A percentile compares a stretch with the other conserved stretches of the same genome.
Conservation (phyloP, 2,329 filamentous ascomycete genomes). For the Blumeriella jaapii region DNA sequence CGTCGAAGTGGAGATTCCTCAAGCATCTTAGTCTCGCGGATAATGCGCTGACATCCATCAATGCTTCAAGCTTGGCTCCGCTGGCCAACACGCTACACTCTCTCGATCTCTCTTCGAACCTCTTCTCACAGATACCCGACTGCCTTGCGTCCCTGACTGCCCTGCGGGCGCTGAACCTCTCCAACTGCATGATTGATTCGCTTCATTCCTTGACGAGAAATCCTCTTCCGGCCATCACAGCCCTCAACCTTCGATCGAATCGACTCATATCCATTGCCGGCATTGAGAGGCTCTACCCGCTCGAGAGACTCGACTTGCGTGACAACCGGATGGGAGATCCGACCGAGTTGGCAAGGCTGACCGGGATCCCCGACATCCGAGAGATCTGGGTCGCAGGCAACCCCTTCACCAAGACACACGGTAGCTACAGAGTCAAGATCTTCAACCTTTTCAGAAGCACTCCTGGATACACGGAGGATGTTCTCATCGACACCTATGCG, state of each 20-base stretch:
- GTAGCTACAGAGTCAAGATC: slow-evolving; percentile 75
- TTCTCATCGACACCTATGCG: slow-evolving; percentile 73
- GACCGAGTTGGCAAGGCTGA: slow-evolving; percentile 78
- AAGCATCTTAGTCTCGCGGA: slow-evolving; percentile 86
- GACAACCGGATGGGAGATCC: slow-evolving; percentile 90
- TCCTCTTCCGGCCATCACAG: slow-evolving; percentile 85
- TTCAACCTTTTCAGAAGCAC: slow-evolving; percentile 93
- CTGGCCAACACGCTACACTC: slow-evolving; percentile 83
- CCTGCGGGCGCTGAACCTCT: slow-evolving; percentile 84
- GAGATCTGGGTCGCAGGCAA: slow-evolving; percentile 92
- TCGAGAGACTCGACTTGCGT: slow-evolving; percentile 82
- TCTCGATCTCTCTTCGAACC: slow-evolving; percentile 82
- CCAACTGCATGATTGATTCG: slow-evolving; percentile 95
- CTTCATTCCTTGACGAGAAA: slow-evolving; percentile 77
- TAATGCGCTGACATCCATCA: slow-evolving; percentile 76
- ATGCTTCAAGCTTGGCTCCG: slow-evolving; percentile 63
- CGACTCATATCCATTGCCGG: slow-evolving; percentile 78
- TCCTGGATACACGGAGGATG: slow-evolving; percentile 81
- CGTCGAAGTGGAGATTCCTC: slow-evolving; percentile 90
- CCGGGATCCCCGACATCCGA: slow-evolving; percentile 78
- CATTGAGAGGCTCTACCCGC: slow-evolving; percentile 74
- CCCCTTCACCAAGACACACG: slow-evolving; percentile 78
- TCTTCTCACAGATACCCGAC: slow-evolving; percentile 90
- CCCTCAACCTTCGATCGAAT: slow-evolving; percentile 83
- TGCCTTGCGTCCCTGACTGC: slow-evolving; percentile 76